A percentile compares a stretch with the other conserved stretches of the same genome.
Conservation (phyloP, 495 filamentous ascomycete genomes). For the Aspergillus nidulans region DNA sequence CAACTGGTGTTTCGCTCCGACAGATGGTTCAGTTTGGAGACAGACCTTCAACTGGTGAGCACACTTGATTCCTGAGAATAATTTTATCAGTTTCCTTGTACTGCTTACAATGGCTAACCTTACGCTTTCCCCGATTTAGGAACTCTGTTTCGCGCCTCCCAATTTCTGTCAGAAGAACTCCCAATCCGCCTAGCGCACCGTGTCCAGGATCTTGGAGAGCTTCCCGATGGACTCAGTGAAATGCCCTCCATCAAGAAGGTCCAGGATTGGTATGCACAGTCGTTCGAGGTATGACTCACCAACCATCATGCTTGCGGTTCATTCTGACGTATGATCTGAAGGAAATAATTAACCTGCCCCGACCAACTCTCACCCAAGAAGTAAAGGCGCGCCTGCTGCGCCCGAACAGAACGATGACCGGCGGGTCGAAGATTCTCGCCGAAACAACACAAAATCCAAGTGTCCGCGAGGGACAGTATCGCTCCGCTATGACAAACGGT, state of each 20-base stretch:
- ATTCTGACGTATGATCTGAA: slow-evolving; percentile 25
- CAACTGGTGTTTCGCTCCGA: slow-evolving; percentile 90
- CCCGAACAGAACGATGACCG: slow-evolving; percentile 60
- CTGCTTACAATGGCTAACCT: slow-evolving; percentile 16
- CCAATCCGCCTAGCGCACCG: slow-evolving; percentile 95
- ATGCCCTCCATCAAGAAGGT: slow-evolving; percentile 97
- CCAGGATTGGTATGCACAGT: slow-evolving; percentile 98
- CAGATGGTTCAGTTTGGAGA: slow-evolving; percentile 99
- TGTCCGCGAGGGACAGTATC: slow-evolving; percentile 81
- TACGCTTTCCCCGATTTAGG: slow-evolving; percentile 45
- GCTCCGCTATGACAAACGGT: slow-evolving; percentile 48
- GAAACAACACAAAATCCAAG: slow-evolving; percentile 87
- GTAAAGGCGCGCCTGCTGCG: slow-evolving; percentile 73
- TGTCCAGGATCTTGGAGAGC: slow-evolving; percentile 83
- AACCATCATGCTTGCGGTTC: neutral
- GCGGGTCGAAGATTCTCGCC: slow-evolving; percentile 61
- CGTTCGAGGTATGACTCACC: slow-evolving; percentile 75
- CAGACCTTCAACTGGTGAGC: slow-evolving; percentile 75
- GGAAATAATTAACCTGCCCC: slow-evolving; percentile 85
- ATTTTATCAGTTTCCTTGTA: neutral
- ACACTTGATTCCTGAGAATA: neutral
- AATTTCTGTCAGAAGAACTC: slow-evolving; percentile 97
- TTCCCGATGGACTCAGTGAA: slow-evolving; percentile 96
- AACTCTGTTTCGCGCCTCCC: slow-evolving; percentile 93
- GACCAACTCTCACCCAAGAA: slow-evolving; percentile 70